These are phyloP conservation scores for Calycina herbarum DNA, from an alignment of 2,329 filamentous ascomycete genomes.

Conservation along the genomic window DNA sequence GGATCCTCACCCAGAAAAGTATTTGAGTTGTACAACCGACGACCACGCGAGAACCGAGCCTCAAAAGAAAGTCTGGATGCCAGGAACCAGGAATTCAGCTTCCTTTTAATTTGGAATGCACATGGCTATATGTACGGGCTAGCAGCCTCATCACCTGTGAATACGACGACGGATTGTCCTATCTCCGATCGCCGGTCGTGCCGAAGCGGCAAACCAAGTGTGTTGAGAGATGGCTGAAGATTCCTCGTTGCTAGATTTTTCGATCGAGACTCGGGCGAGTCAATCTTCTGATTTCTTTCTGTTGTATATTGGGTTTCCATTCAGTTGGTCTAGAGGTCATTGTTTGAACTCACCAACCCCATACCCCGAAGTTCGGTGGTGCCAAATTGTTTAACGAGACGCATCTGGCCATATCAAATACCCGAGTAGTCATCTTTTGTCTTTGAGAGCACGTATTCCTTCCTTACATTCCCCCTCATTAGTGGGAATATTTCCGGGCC, in stretches of 20 bases:
- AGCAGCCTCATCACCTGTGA: not conserved
- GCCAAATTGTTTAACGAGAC: not conserved
- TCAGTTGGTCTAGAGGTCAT: not conserved
- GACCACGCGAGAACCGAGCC: not conserved
- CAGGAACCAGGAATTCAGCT: not conserved
- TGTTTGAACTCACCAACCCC: not conserved
- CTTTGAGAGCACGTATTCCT: not conserved
- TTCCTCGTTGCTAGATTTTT: not conserved
- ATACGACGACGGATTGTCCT: not conserved
- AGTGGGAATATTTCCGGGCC: not conserved
- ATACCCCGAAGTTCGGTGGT: not conserved
- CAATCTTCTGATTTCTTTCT: not conserved
- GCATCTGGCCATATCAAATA: not conserved
- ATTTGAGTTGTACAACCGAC: not conserved
- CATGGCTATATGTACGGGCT: not conserved
- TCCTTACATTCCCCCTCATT: not conserved
- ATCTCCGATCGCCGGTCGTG: not conserved
- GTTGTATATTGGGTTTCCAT: not conserved
- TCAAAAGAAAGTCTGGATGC: not conserved
- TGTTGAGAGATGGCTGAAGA: not conserved
- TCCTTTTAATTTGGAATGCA: constrained; percentile 5
- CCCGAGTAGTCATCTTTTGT: not conserved
- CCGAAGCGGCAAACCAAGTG: not conserved
- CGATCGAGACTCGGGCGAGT: not conserved
- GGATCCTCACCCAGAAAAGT: not conserved